A percentile compares a stretch with the other conserved stretches of the same genome.
These are phyloP conservation scores for Candida sonorensis DNA, from an alignment of 805 yeast species.

Conservation along the genomic window DNA sequence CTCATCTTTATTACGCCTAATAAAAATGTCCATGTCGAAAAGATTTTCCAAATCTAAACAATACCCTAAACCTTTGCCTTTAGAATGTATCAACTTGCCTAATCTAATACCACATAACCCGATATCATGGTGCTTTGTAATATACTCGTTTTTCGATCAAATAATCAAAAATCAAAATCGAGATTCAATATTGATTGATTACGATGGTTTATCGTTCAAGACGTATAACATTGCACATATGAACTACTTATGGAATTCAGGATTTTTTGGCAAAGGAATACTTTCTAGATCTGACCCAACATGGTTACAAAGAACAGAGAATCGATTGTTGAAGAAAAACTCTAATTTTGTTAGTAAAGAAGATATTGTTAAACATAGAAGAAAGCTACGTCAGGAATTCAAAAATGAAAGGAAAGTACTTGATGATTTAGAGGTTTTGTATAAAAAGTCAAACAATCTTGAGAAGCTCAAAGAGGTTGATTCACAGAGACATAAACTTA, in stretches of 20 bases:
- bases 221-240: slow-evolving; percentile 41
- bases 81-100: slow-evolving; percentile 31
- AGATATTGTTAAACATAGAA: slow-evolving; percentile 66
- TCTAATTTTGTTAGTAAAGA: slow-evolving; percentile 44
- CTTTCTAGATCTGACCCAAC: slow-evolving; percentile 89
- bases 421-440: slow-evolving; percentile 40
- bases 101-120: slow-evolving; percentile 38
- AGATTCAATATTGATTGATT: slow-evolving; percentile 4
- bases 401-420: slow-evolving; percentile 59
- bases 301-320: slow-evolving; percentile 65
- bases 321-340: slow-evolving; percentile 34
- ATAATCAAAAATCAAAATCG: neutral
- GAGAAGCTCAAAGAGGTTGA: slow-evolving; percentile 31
- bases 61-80: slow-evolving; percentile 32
- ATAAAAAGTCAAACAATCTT: slow-evolving; percentile 16
- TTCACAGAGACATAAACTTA: slow-evolving; percentile 25
- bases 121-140: slow-evolving; percentile 35
- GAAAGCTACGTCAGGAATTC: slow-evolving; percentile 66
- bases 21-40: slow-evolving; percentile 6
- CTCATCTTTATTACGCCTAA: too few relatives aligned
- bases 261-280: slow-evolving; percentile 92
- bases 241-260: slow-evolving; percentile 65
- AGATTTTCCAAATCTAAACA: slow-evolving; percentile 4
- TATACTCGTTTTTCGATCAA: slow-evolving; percentile 20
- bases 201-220: slow-evolving; percentile 25